phyloP scores from a whole-genome alignment of 1,284 basidiomycete species.

The Trichosporon ovoides region DNA sequence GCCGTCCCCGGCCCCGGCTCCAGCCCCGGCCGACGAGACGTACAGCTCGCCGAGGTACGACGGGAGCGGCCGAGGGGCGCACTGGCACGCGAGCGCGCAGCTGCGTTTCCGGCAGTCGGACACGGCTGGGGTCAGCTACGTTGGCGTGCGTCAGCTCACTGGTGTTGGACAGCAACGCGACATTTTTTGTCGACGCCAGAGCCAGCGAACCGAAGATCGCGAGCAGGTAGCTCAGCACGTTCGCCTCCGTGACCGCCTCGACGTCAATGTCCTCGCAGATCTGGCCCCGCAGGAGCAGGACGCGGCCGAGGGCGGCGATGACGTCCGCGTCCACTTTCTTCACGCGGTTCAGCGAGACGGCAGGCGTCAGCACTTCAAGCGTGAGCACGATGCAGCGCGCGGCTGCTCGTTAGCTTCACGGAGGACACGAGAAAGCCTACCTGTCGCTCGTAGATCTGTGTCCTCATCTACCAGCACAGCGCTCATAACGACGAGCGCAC shows the following conservation, averaged over 20 bases:
- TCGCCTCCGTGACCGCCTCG: slow-evolving; percentile 5
- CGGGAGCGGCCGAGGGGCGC: slow-evolving; percentile 6
- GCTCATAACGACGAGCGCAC: slow-evolving; percentile 5
- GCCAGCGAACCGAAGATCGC: neutral
- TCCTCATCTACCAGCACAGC: slow-evolving; percentile 7
- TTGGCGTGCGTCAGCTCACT: neutral
- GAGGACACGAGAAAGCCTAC: neutral
- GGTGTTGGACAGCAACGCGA: slow-evolving; percentile 3
- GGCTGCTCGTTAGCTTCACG: slow-evolving; percentile 6
- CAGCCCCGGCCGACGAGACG: neutral
- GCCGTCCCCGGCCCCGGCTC: neutral
- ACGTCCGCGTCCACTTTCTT: slow-evolving; percentile 3
- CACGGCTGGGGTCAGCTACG: slow-evolving; percentile 7
- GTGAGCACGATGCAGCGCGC: slow-evolving; percentile 7
- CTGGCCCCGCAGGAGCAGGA: slow-evolving; percentile 2
- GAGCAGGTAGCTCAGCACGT: neutral
- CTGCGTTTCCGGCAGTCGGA: slow-evolving; percentile 13
- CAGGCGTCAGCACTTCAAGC: slow-evolving; percentile 9
- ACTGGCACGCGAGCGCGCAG: slow-evolving; percentile 11
- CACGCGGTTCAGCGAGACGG: neutral
- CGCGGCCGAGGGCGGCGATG: slow-evolving; percentile 2
- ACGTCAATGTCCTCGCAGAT: neutral
- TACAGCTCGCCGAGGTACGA: slow-evolving; percentile 8
- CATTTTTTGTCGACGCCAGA: neutral
- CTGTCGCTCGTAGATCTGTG: neutral